Percentiles rank a stretch among this genome's conserved stretches.
Conservation (phyloP, 1,284 basidiomycete genomes). For the Heterobasidion occidentale region DNA sequence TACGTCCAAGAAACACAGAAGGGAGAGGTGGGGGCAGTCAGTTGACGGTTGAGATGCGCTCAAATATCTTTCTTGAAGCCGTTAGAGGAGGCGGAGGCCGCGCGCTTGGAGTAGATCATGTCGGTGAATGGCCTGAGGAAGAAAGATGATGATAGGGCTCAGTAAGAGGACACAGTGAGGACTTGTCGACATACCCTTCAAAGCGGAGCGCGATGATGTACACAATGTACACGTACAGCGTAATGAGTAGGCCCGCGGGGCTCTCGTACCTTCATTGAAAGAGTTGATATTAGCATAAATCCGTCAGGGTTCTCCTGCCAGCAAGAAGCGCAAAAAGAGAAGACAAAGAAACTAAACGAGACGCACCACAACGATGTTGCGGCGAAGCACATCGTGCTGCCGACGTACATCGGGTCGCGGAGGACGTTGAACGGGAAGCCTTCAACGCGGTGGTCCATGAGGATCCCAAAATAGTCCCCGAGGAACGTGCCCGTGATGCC, state of each 20-base stretch:
- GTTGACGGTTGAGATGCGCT: not conserved
- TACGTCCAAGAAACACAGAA: no score
- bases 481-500: slow-evolving; percentile 94
- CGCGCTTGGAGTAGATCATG: slow-evolving; percentile 70
- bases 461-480: slow-evolving; percentile 98
- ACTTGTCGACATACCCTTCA: slow-evolving; percentile 58
- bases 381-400: slow-evolving; percentile 82
- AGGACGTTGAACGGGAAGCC: slow-evolving; percentile 96
- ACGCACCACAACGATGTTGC: slow-evolving; percentile 78
- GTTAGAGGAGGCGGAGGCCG: slow-evolving; percentile 17
- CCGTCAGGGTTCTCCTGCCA: not conserved
- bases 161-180: no score
- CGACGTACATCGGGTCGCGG: slow-evolving; percentile 93
- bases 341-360: not conserved
- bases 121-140: slow-evolving; percentile 65
- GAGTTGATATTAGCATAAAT: not conserved
- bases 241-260: slow-evolving; percentile 72
- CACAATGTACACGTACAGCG: slow-evolving; percentile 72
- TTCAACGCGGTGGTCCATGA: slow-evolving; percentile 83
- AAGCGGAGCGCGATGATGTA: slow-evolving; percentile 79
- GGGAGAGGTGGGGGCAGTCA: not conserved
- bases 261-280: slow-evolving; percentile 59
- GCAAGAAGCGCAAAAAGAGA: slow-evolving; percentile 1
- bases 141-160: not conserved
- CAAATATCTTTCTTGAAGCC: slow-evolving; percentile 23